Percentiles rank a stretch among this genome's conserved stretches.
Conservation (phyloP, 1,139 yeast species). For the Scheffersomyces stambukii region DNA sequence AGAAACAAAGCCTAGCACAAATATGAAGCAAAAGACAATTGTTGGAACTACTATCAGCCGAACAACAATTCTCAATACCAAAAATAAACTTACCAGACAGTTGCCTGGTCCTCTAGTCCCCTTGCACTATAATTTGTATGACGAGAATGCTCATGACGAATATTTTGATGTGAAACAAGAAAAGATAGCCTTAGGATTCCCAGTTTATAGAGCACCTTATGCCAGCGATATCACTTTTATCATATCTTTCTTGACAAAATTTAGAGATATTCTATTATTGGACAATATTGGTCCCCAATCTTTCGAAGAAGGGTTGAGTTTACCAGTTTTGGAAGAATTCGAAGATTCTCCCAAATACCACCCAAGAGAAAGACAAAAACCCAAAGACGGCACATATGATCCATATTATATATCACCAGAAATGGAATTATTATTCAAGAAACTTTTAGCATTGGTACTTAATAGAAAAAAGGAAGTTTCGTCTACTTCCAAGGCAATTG, state of each 20-base stretch:
- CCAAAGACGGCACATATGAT: slow-evolving; percentile 12
- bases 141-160: slow-evolving; percentile 24
- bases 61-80: slow-evolving; percentile 30
- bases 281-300: slow-evolving; percentile 39
- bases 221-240: slow-evolving; percentile 44
- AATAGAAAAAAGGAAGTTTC: slow-evolving; percentile 38
- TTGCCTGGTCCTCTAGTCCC: slow-evolving; percentile 41
- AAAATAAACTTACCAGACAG: slow-evolving; percentile 29
- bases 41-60: slow-evolving; percentile 14
- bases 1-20: slow-evolving; percentile 3
- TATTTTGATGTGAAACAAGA: slow-evolving; percentile 18
- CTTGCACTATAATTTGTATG: slow-evolving; percentile 34
- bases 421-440: slow-evolving; percentile 34
- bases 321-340: slow-evolving; percentile 18
- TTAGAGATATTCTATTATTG: slow-evolving; percentile 28
- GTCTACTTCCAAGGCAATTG: slow-evolving; percentile 30
- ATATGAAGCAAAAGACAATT: not conserved
- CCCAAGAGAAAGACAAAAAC: slow-evolving; percentile 2
- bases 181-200: slow-evolving; percentile 29
- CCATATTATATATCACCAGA: slow-evolving; percentile 20
- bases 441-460: slow-evolving; percentile 33
- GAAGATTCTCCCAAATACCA: slow-evolving; percentile 1
- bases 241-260: slow-evolving; percentile 42
- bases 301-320: slow-evolving; percentile 46
- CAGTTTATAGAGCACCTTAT: slow-evolving; percentile 28